Evolutionary conservation across 2,329 filamentous ascomycete genomes (phyloP).

Genomic region (Alternaria ethzedia): DNA sequence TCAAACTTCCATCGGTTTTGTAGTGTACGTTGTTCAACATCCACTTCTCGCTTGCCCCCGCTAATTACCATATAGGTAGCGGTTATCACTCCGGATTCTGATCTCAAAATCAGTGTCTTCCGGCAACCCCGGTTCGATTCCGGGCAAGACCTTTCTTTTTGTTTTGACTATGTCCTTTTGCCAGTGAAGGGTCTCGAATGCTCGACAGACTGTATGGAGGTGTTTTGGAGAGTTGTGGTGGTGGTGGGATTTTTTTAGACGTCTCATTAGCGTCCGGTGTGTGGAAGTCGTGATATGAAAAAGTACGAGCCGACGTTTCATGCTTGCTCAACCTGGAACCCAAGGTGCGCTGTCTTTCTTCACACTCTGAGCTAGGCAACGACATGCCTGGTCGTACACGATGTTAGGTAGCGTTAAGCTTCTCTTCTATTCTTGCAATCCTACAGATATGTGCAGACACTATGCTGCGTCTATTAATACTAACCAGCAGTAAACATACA

Average conservation of each 20-base stretch:
- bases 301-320: neutral
- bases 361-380: neutral
- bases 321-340: neutral
- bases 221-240: too few species aligned
- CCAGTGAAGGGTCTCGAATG: too few species aligned
- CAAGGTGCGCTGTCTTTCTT: neutral
- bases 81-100: conserved; percentile 27
- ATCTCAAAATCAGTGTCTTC: conserved; percentile 13
- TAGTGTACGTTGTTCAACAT: conserved; percentile 14
- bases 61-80: conserved; percentile 19
- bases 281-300: too few species aligned
- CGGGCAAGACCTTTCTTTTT: neutral
- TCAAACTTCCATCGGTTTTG: neutral
- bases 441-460: neutral
- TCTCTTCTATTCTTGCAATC: neutral
- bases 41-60: conserved; percentile 1
- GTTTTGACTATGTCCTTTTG: neutral
- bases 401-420: neutral
- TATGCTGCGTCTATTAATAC: conserved; percentile 4
- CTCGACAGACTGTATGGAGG: neutral
- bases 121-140: conserved; percentile 27
- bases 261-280: too few species aligned
- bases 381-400: neutral
- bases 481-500: conserved; percentile 7
- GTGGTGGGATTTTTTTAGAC: too few species aligned